Evolutionary conservation across 2,329 filamentous ascomycete genomes (phyloP).

Genomic region (Monascus ruber): DNA sequence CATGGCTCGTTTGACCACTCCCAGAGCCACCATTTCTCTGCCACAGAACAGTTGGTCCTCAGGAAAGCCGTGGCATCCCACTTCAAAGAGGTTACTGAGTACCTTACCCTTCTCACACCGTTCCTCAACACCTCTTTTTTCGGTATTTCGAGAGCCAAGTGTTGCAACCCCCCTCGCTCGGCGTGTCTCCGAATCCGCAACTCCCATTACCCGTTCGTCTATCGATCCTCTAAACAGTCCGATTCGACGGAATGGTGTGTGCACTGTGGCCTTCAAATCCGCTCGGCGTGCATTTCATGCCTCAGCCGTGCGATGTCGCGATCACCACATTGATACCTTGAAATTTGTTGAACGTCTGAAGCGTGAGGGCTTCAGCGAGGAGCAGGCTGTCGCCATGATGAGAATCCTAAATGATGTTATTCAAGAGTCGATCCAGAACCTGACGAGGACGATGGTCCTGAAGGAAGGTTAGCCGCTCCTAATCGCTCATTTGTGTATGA

Average conservation of each 20-base stretch:
- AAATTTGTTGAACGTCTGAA: slow-evolving; percentile 90
- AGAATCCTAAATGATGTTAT: slow-evolving; percentile 92
- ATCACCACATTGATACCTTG: slow-evolving; percentile 96
- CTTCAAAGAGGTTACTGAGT: no score
- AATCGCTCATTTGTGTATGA: background rate
- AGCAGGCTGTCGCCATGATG: slow-evolving; percentile 97
- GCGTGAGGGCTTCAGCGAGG: slow-evolving; percentile 87
- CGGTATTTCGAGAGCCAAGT: slow-evolving; percentile 10
- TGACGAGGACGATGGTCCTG: slow-evolving; percentile 94
- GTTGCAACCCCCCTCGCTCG: slow-evolving; percentile 4
- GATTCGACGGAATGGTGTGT: slow-evolving; percentile 37
- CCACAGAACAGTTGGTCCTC: slow-evolving; percentile 15
- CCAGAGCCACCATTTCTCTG: slow-evolving; percentile 18
- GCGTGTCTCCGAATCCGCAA: slow-evolving; percentile 6
- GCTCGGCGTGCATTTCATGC: slow-evolving; percentile 49
- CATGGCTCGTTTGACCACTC: slow-evolving; percentile 29
- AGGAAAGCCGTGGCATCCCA: slow-evolving; percentile 9
- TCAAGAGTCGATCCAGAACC: slow-evolving; percentile 94
- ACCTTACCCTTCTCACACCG: no score
- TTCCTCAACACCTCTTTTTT: slow-evolving; percentile 1
- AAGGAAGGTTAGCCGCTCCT: slow-evolving; percentile 62
- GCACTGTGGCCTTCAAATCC: slow-evolving; percentile 32
- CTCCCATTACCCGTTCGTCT: slow-evolving; percentile 5
- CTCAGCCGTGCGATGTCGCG: slow-evolving; percentile 49
- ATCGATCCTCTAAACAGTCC: slow-evolving; percentile 16